These are phyloP conservation scores for Rickenella mellea DNA, from an alignment of 768 basidiomycete genomes.

Conservation along the genomic window DNA sequence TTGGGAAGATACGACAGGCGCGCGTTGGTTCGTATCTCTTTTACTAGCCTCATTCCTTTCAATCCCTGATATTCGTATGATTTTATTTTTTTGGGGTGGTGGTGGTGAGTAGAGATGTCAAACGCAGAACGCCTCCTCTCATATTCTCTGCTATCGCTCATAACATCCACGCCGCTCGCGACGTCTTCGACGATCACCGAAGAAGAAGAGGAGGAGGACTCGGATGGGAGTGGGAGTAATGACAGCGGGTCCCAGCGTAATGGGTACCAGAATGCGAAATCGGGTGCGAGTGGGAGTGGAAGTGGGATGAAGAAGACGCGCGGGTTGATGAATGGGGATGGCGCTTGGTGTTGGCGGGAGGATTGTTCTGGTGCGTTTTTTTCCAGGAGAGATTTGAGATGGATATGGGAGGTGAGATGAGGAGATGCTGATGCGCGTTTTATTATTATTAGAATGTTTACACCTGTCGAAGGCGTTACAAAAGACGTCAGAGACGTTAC, in stretches of 20 bases:
- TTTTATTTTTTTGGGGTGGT: background rate
- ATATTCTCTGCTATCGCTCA: constrained; percentile 63
- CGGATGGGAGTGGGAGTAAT: constrained; percentile 19
- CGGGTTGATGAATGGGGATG: constrained; percentile 57
- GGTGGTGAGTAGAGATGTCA: constrained; percentile 55
- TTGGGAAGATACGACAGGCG: constrained; percentile 53
- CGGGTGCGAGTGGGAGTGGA: too few species aligned
- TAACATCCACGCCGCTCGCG: constrained; percentile 57
- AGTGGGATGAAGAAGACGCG: constrained; percentile 24
- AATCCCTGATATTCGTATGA: constrained; percentile 1
- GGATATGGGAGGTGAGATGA: background rate
- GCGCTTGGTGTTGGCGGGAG: constrained; percentile 86
- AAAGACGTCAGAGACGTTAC: constrained; percentile 62
- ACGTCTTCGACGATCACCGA: constrained; percentile 36
- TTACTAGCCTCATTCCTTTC: background rate
- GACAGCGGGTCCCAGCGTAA: constrained; percentile 6
- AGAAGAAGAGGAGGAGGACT: constrained; percentile 39
- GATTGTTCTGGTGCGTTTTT: constrained; percentile 48
- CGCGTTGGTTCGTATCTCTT: constrained; percentile 43
- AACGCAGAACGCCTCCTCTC: constrained; percentile 67
- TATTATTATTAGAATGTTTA: constrained; percentile 48
- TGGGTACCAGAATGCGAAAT: too few species aligned
- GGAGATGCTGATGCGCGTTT: background rate
- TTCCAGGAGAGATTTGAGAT: too few species aligned
- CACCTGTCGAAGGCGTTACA: constrained; percentile 71